A percentile compares a stretch with the other conserved stretches of the same genome.
Evolutionary conservation across 495 filamentous ascomycete genomes (phyloP).

Genomic region (Podospora fimiseda): DNA sequence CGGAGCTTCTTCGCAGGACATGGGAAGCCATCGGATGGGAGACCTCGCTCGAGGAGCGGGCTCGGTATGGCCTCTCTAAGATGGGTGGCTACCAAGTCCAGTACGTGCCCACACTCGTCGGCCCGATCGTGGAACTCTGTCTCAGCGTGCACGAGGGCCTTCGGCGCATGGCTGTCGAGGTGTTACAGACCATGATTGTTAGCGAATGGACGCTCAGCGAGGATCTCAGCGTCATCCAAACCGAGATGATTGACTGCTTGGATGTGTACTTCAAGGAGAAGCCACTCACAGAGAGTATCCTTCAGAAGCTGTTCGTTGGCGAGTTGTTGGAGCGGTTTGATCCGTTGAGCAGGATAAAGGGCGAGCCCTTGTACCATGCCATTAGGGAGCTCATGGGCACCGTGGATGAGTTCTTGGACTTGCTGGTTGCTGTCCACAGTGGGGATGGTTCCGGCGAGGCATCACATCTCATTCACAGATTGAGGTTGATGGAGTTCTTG

Average conservation of each 20-base stretch:
- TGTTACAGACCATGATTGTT: slow-evolving; percentile 95
- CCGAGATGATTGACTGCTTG: slow-evolving; percentile 92
- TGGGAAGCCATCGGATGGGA: slow-evolving; percentile 99
- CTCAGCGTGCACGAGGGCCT: slow-evolving; percentile 92
- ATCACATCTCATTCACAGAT: slow-evolving; percentile 72
- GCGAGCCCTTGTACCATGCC: slow-evolving; percentile 70
- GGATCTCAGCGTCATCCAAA: slow-evolving; percentile 85
- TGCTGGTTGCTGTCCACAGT: slow-evolving; percentile 87
- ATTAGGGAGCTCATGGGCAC: slow-evolving; percentile 73
- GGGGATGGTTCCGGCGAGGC: slow-evolving; percentile 69
- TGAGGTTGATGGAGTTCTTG: slow-evolving; percentile 93
- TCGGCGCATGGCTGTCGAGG: slow-evolving; percentile 81
- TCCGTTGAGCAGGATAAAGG: slow-evolving; percentile 53
- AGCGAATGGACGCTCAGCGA: slow-evolving; percentile 97
- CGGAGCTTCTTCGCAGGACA: slow-evolving; percentile 70
- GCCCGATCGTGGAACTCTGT: slow-evolving; percentile 88
- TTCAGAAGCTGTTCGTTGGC: slow-evolving; percentile 85
- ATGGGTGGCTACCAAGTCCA: slow-evolving; percentile 97
- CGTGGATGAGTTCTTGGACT: slow-evolving; percentile 83
- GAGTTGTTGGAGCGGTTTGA: slow-evolving; percentile 82
- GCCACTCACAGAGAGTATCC: slow-evolving; percentile 76
- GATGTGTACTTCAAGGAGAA: slow-evolving; percentile 88
- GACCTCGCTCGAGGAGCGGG: slow-evolving; percentile 64
- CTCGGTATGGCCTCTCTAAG: slow-evolving; percentile 68
- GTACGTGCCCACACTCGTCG: slow-evolving; percentile 87